Conservation (phyloP, 345 rosid species). For the Salix dunnii region DNA sequence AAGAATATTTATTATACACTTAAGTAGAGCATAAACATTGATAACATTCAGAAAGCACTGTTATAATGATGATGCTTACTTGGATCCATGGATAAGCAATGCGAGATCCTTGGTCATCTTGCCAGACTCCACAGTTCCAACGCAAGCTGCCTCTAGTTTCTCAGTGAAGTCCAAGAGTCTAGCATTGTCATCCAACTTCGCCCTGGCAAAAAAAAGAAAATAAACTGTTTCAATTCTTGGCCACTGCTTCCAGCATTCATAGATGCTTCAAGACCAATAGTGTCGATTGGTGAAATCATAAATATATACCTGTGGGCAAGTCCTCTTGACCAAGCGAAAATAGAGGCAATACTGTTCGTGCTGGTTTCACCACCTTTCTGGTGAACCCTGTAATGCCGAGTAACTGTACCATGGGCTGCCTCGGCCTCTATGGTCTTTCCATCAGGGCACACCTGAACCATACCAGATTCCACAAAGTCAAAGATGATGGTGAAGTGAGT, state of each 20-base stretch:
- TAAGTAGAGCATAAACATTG: neutral
- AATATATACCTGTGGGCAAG: slow-evolving; percentile 82
- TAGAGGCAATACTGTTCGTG: slow-evolving; percentile 98
- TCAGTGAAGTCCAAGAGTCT: slow-evolving; percentile 72
- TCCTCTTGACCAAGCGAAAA: slow-evolving; percentile 97
- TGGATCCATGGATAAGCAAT: slow-evolving; percentile 74
- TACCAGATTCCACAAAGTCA: neutral
- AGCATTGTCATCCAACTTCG: slow-evolving; percentile 82
- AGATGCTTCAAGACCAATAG: neutral
- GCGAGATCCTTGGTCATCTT: slow-evolving; percentile 99
- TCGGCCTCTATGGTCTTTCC: slow-evolving; percentile 99
- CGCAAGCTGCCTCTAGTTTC: slow-evolving; percentile 92
- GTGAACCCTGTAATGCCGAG: slow-evolving; percentile 93
- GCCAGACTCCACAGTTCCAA: slow-evolving; percentile 84
- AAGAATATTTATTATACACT: slow-evolving; percentile 1
- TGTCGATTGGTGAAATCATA: neutral
- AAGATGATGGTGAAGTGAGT: neutral
- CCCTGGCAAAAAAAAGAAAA: slow-evolving; percentile 42
- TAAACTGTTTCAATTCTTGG: neutral
- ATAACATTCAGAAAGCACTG: neutral
- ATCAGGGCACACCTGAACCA: slow-evolving; percentile 87
- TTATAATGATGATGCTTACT: slow-evolving; percentile 35
- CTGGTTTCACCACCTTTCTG: slow-evolving; percentile 99
- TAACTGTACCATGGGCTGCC: slow-evolving; percentile 98
- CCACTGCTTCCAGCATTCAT: neutral